A percentile compares a stretch with the other conserved stretches of the same genome.
phyloP scores from a whole-genome alignment of 2,329 filamentous ascomycete species.

The Colletotrichum incanum region DNA sequence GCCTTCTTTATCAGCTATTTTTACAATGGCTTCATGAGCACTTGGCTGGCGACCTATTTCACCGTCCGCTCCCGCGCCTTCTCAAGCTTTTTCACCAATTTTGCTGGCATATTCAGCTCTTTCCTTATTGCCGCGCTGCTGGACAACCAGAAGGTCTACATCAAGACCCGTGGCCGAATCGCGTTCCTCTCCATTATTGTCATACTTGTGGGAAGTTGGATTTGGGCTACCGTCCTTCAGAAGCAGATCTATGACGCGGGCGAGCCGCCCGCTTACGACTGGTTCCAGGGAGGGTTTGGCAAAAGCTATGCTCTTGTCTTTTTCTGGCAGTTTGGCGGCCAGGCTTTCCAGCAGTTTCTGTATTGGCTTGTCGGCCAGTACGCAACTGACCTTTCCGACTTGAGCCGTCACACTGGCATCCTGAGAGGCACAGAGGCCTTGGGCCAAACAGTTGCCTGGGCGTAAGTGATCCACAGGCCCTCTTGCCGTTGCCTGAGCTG shows the following conservation, averaged over 20 bases:
- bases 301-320: conserved; percentile 29
- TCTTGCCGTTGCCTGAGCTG: not conserved
- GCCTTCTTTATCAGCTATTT: conserved; percentile 35
- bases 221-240: conserved; percentile 25
- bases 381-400: conserved; percentile 26
- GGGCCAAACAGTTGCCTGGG: conserved; percentile 27
- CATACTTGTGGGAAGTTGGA: conserved; percentile 20
- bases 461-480: conserved; percentile 2
- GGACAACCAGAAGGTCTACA: conserved; percentile 24
- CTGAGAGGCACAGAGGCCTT: conserved; percentile 27
- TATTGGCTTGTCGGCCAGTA: conserved; percentile 34
- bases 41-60: conserved; percentile 30
- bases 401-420: conserved; percentile 27
- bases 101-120: conserved; percentile 33
- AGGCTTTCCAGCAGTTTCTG: conserved; percentile 29
- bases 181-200: conserved; percentile 22
- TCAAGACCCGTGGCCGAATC: conserved; percentile 25
- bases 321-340: conserved; percentile 32
- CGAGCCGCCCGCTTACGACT: conserved; percentile 24
- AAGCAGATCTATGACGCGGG: conserved; percentile 24
- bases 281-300: conserved; percentile 19
- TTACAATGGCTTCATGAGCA: conserved; percentile 32
- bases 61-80: conserved; percentile 29
- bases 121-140: conserved; percentile 19
- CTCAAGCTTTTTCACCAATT: conserved; percentile 29